These are phyloP conservation scores for Byssothecium circinans DNA, from an alignment of 2,329 filamentous ascomycete species.

Conservation along the genomic window DNA sequence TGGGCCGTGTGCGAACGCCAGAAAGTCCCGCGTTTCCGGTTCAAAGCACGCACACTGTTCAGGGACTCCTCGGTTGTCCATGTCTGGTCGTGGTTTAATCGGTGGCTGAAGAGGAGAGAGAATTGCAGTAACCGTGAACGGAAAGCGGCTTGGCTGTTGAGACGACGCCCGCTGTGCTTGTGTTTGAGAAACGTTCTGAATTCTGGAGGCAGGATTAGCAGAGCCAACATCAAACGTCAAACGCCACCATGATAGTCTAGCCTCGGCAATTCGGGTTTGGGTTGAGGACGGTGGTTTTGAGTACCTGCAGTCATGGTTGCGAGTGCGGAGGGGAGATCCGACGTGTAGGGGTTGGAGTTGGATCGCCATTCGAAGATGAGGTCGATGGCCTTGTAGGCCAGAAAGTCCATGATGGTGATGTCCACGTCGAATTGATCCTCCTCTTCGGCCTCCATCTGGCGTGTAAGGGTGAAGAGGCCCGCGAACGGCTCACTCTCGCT, in stretches of 20 bases:
- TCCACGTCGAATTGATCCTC: constrained; percentile 54
- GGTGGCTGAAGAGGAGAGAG: constrained; percentile 48
- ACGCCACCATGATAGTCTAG: background rate
- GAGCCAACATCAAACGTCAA: background rate
- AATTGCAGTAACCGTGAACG: constrained; percentile 55
- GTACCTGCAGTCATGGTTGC: constrained; percentile 39
- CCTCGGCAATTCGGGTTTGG: background rate
- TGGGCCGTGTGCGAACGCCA: constrained; percentile 26
- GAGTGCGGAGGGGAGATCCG: constrained; percentile 35
- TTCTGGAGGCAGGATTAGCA: constrained; percentile 29
- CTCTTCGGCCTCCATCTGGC: constrained; percentile 37
- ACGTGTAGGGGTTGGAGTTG: constrained; percentile 32
- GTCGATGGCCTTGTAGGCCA: constrained; percentile 52
- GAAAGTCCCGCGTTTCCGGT: constrained; percentile 36
- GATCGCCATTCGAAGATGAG: constrained; percentile 44
- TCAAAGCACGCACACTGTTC: constrained; percentile 39
- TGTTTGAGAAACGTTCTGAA: constrained; percentile 49
- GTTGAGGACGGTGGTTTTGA: background rate
- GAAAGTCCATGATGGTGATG: constrained; percentile 59
- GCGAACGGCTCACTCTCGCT: constrained; percentile 24
- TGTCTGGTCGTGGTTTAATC: constrained; percentile 41
- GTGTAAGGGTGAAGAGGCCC: constrained; percentile 36
- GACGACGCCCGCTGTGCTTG: constrained; percentile 38
- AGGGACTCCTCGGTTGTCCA: constrained; percentile 44
- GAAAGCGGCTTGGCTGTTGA: constrained; percentile 48